phyloP scores from a whole-genome alignment of 176 grass and related monocot species.

The Aegilops bicornis region DNA sequence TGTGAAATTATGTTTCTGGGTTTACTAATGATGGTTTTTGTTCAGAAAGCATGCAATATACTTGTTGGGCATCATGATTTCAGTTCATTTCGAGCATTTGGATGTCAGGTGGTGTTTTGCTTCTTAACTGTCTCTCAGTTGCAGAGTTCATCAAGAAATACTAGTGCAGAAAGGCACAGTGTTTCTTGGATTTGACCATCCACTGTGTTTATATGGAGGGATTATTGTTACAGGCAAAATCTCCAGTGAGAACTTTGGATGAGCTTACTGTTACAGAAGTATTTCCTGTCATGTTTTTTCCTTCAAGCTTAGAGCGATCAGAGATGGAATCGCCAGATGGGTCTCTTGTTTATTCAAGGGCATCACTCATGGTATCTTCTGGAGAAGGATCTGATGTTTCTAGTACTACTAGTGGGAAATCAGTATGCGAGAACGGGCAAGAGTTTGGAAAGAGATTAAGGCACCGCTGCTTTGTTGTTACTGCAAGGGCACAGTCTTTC shows the following conservation, averaged over 20 bases:
- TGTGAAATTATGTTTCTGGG: conserved; percentile 4
- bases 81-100: conserved; percentile 92
- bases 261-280: conserved; percentile 91
- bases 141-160: conserved; percentile 20
- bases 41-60: conserved; percentile 81
- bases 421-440: conserved; percentile 23
- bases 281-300: conserved; percentile 79
- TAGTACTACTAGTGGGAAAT: conserved; percentile 31
- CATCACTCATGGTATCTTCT: conserved; percentile 43
- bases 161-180: conserved; percentile 8
- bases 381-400: conserved; percentile 40
- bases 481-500: conserved; percentile 85
- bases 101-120: conserved; percentile 72
- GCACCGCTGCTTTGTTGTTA: conserved; percentile 84
- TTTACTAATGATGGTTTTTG: conserved; percentile 31
- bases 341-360: conserved; percentile 53
- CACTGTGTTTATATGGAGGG: neutral
- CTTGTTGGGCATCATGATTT: conserved; percentile 94
- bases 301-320: conserved; percentile 69
- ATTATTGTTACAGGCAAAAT: conserved; percentile 75
- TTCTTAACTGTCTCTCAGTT: conserved; percentile 37
- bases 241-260: conserved; percentile 85
- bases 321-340: conserved; percentile 59
- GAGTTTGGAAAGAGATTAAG: conserved; percentile 73
- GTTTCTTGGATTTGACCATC: neutral